Conservation (phyloP, 225 moss, liverwort and hornwort species). For the Sphagnum tenellum region DNA sequence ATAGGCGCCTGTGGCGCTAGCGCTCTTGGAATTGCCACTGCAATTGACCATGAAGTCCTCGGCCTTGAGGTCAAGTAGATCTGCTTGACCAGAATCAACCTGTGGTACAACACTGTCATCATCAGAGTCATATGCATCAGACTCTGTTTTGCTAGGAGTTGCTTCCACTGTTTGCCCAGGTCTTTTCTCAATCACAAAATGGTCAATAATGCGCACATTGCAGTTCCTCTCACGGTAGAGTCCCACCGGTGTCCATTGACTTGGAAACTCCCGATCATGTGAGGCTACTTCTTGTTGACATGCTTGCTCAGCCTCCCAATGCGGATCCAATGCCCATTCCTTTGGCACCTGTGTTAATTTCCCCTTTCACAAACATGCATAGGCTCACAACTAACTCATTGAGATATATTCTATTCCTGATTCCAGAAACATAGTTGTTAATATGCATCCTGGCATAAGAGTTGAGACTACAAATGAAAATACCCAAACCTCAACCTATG, state of each 20-base stretch:
- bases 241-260: constrained; percentile 49
- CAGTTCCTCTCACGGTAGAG: constrained; percentile 35
- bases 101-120: background rate
- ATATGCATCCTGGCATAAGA: no score
- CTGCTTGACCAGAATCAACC: background rate
- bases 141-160: background rate
- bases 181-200: constrained; percentile 26
- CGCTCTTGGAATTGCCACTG: constrained; percentile 6
- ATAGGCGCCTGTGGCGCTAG: constrained; percentile 7
- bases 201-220: constrained; percentile 44
- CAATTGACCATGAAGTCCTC: constrained; percentile 1
- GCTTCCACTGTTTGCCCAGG: background rate
- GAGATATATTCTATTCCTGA: no score
- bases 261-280: constrained; percentile 29
- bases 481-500: no score
- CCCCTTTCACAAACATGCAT: background rate
- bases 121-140: background rate
- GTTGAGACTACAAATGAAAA: no score
- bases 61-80: background rate
- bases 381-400: background rate
- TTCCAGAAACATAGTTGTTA: no score
- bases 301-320: constrained; percentile 50
- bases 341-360: constrained; percentile 26
- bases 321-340: constrained; percentile 51
- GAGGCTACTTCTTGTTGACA: constrained; percentile 28